Conservation (phyloP, 345 rosid genomes). For the Arabidopsis thaliana region TAIR10.1 NC_003070.9:2274001-2274500, state of each 20-base stretch:
- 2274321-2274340: not conserved
- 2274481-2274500: not conserved
- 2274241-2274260: not conserved
- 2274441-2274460: not conserved
- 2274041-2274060: not conserved
- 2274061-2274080: constrained; percentile 4
- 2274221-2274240: not conserved
- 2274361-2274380: not conserved
- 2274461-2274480: not conserved
- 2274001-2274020: not conserved
- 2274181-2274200: not conserved
- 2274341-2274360: not conserved
- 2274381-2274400: not conserved
- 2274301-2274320: not conserved
- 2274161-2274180: not conserved
- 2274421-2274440: not conserved
- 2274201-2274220: not conserved
- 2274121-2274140: not conserved
- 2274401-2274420: not conserved
- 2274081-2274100: not conserved
- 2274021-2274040: constrained; percentile 7
- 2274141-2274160: not conserved
- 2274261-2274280: not conserved
- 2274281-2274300: not conserved
- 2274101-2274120: constrained; percentile 1